These are phyloP conservation scores for Populus hybrid DNA, from an alignment of 441 rosid species.

Conservation along the genomic window DNA sequence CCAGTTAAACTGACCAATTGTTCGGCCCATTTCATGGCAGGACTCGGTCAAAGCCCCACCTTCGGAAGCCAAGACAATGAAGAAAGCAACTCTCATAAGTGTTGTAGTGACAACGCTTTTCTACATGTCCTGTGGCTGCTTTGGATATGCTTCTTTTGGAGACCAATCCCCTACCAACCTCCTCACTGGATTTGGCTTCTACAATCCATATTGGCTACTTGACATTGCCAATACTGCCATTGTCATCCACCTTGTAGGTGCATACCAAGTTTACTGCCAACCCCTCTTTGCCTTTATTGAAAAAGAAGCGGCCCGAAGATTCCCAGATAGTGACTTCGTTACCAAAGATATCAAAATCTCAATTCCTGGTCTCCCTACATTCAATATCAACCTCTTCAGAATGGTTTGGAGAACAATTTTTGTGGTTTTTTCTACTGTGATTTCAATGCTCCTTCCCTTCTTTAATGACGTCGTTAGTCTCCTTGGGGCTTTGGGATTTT, in stretches of 20 bases:
- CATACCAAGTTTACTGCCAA: conserved; percentile 85
- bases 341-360: conserved; percentile 48
- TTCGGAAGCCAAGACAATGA: conserved; percentile 72
- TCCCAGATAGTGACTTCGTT: conserved; percentile 53
- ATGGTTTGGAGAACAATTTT: conserved; percentile 69
- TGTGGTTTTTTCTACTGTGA: conserved; percentile 58
- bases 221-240: conserved; percentile 89
- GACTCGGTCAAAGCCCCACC: conserved; percentile 78
- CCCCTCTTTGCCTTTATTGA: conserved; percentile 78
- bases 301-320: conserved; percentile 33
- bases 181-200: conserved; percentile 76
- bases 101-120: conserved; percentile 60
- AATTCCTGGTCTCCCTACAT: conserved; percentile 34
- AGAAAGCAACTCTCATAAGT: conserved; percentile 58
- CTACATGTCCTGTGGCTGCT: conserved; percentile 84
- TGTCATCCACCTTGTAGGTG: conserved; percentile 75
- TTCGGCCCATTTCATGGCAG: conserved; percentile 26
- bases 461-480: conserved; percentile 72
- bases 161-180: conserved; percentile 72
- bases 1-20: background rate
- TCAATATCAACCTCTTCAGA: conserved; percentile 61
- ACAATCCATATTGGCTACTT: conserved; percentile 79
- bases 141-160: conserved; percentile 90
- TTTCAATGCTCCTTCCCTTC: conserved; percentile 87
- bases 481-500: conserved; percentile 79